Percentiles rank a stretch among this genome's conserved stretches.
These are phyloP conservation scores for Penicillium oxalicum DNA, from an alignment of 2,329 filamentous ascomycete genomes.

Conservation along the genomic window DNA sequence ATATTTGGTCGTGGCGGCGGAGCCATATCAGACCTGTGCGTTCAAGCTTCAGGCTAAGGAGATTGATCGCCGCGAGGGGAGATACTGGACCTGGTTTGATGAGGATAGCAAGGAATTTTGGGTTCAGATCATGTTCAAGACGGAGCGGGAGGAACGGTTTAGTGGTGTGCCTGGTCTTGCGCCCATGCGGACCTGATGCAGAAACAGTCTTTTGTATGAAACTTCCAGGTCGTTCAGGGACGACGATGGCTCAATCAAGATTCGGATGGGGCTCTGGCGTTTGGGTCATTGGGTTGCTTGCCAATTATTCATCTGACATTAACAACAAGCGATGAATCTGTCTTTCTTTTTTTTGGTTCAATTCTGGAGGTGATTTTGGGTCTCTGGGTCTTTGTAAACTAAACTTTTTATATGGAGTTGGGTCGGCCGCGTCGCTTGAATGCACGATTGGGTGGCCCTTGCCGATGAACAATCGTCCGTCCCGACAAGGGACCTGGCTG, in stretches of 20 bases:
- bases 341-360: slow-evolving; percentile 6
- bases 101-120: slow-evolving; percentile 94
- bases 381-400: too few species aligned
- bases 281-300: slow-evolving; percentile 2
- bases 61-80: slow-evolving; percentile 80
- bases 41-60: slow-evolving; percentile 95
- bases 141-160: slow-evolving; percentile 89
- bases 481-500: too few species aligned
- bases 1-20: slow-evolving; percentile 89
- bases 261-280: slow-evolving; percentile 15
- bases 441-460: too few species aligned
- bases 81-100: slow-evolving; percentile 94
- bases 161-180: slow-evolving; percentile 61
- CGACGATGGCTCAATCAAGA: slow-evolving; percentile 7
- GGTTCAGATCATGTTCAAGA: slow-evolving; percentile 97
- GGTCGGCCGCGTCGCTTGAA: too few species aligned
- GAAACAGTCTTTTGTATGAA: slow-evolving; percentile 10
- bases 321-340: slow-evolving; percentile 1
- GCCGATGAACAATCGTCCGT: too few species aligned
- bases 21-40: slow-evolving; percentile 94
- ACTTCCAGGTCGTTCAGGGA: slow-evolving; percentile 3
- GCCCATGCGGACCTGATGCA: slow-evolving; percentile 37
- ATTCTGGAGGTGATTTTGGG: slow-evolving; percentile 8
- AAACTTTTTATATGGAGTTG: too few species aligned
- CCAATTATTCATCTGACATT: too few species aligned